Conservation (phyloP, 2,329 filamentous ascomycete species). For the Aureobasidium zeae region DNA sequence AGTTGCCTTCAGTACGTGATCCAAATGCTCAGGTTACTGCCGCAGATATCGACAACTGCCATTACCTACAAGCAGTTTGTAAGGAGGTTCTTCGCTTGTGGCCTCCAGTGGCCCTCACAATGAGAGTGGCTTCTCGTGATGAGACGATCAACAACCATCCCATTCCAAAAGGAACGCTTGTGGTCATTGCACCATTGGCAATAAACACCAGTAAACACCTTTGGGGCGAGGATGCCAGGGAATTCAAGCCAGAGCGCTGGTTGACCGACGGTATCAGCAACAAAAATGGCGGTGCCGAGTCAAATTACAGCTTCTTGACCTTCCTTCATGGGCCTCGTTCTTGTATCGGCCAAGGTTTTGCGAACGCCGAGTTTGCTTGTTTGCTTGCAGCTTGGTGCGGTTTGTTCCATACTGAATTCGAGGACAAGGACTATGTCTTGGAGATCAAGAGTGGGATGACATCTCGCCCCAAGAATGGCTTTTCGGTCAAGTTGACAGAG, state of each 20-base stretch:
- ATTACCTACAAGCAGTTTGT: constrained; percentile 71
- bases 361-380: constrained; percentile 75
- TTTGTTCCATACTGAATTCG: constrained; percentile 59
- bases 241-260: constrained; percentile 76
- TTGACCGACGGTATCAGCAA: constrained; percentile 45
- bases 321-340: constrained; percentile 80
- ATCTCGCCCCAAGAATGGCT: constrained; percentile 59
- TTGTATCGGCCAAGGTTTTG: constrained; percentile 77
- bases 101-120: constrained; percentile 60
- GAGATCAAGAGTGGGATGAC: constrained; percentile 63
- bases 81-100: constrained; percentile 67
- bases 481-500: constrained; percentile 58
- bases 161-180: constrained; percentile 60
- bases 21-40: constrained; percentile 38
- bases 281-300: constrained; percentile 57
- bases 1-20: constrained; percentile 37
- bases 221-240: constrained; percentile 66
- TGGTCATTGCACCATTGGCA: constrained; percentile 57
- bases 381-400: constrained; percentile 70
- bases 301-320: constrained; percentile 69
- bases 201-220: constrained; percentile 59
- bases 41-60: constrained; percentile 59
- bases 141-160: constrained; percentile 55
- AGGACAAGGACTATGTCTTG: constrained; percentile 53
- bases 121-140: constrained; percentile 55